A percentile compares a stretch with the other conserved stretches of the same genome.
Conservation (phyloP, 192 early-diverging fungal genomes). For the Cladochytrium replicatum region DNA sequence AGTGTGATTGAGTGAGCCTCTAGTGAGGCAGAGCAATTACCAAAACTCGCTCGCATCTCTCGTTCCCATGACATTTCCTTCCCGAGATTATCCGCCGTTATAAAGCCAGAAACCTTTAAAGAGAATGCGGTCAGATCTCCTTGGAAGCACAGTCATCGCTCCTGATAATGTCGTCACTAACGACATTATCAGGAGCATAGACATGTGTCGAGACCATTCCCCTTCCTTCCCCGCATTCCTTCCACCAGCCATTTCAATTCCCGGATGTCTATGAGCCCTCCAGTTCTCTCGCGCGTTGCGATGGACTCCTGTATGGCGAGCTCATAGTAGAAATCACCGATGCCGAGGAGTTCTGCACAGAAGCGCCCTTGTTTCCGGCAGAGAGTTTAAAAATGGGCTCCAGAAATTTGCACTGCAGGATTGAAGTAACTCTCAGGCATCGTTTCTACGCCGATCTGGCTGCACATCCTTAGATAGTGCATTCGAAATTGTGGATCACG, state of each 20-base stretch:
- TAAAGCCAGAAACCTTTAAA: no score
- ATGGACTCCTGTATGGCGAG: conserved; percentile 89
- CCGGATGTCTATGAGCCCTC: conserved; percentile 79
- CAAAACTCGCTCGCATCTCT: conserved; percentile 37
- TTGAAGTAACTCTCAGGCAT: conserved; percentile 39
- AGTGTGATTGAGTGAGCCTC: not conserved
- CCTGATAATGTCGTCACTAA: conserved; percentile 79
- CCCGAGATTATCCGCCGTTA: no score
- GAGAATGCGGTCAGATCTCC: no score
- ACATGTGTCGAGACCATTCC: no score
- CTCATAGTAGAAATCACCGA: conserved; percentile 97
- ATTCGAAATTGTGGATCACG: conserved; percentile 75
- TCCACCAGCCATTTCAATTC: conserved; percentile 68
- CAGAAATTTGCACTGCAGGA: not conserved
- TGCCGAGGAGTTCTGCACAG: conserved; percentile 87
- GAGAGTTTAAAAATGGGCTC: not conserved
- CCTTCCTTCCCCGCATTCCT: conserved; percentile 48
- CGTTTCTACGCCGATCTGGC: conserved; percentile 88
- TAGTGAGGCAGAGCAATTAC: conserved; percentile 30
- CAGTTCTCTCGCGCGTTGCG: conserved; percentile 72
- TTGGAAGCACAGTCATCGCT: conserved; percentile 25
- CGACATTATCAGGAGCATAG: no score
- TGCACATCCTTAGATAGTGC: conserved; percentile 90
- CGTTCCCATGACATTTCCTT: no score
- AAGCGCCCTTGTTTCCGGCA: conserved; percentile 86